A percentile compares a stretch with the other conserved stretches of the same genome.
These are phyloP conservation scores for Sporothrix sp. DNA, from an alignment of 2,329 filamentous ascomycete species.

Conservation along the genomic window DNA sequence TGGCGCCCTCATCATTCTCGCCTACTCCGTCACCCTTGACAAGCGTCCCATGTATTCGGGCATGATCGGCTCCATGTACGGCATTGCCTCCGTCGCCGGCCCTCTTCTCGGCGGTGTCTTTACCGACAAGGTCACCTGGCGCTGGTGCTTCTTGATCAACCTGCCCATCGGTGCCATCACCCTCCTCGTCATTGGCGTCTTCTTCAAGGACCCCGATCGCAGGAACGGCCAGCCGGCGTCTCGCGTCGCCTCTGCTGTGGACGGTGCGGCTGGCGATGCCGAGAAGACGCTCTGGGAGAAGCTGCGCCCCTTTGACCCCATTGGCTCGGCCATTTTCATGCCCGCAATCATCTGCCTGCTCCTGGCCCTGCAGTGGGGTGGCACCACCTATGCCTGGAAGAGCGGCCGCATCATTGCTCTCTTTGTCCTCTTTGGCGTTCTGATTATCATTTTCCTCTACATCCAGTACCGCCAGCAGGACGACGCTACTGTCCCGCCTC, in stretches of 20 bases:
- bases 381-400: constrained; percentile 19
- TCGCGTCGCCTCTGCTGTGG: background rate
- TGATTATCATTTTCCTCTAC: constrained; percentile 23
- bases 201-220: constrained; percentile 16
- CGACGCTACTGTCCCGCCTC: constrained; percentile 32
- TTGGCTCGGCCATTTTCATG: constrained; percentile 17
- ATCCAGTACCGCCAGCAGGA: constrained; percentile 28
- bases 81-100: constrained; percentile 26
- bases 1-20: constrained; percentile 28
- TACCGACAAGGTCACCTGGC: constrained; percentile 23
- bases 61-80: constrained; percentile 32
- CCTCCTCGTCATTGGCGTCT: constrained; percentile 16
- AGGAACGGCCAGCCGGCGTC: constrained; percentile 3
- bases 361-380: constrained; percentile 37
- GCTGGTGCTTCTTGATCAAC: constrained; percentile 27
- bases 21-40: constrained; percentile 17
- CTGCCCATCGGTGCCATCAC: constrained; percentile 25
- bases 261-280: background rate
- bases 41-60: constrained; percentile 22
- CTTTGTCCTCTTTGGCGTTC: constrained; percentile 27
- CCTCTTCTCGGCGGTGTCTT: constrained; percentile 21
- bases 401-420: constrained; percentile 27
- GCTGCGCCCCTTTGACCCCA: constrained; percentile 14
- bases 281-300: constrained; percentile 17
- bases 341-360: constrained; percentile 32